These are phyloP conservation scores for Thalassiosira exigua DNA, from an alignment of 352 stramenopile species.

Conservation along the genomic window DNA sequence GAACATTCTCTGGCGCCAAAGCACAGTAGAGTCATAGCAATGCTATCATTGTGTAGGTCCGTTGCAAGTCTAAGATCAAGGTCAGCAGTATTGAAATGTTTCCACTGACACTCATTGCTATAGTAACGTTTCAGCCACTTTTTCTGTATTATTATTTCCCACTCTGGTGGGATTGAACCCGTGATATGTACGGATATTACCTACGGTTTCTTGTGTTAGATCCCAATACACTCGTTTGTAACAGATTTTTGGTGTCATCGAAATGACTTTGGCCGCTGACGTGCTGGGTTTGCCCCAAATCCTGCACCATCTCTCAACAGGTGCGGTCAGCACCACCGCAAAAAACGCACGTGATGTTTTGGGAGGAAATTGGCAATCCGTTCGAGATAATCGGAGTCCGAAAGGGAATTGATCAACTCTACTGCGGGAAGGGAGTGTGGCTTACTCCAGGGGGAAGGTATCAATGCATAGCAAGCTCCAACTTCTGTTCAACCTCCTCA, in stretches of 20 bases:
- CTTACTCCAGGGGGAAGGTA: no score
- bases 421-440: no score
- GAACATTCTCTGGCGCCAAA: background rate
- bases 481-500: no score
- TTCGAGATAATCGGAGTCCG: no score
- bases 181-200: background rate
- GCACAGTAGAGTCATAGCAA: slow-evolving; percentile 6
- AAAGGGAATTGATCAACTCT: no score
- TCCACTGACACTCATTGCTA: background rate
- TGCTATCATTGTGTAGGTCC: slow-evolving; percentile 14
- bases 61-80: background rate
- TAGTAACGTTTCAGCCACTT: background rate
- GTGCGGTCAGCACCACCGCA: background rate
- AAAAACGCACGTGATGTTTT: slow-evolving; percentile 1
- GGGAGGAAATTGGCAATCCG: slow-evolving; percentile 12
- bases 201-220: background rate
- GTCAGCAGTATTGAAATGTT: slow-evolving; percentile 8
- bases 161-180: background rate
- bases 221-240: background rate
- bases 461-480: no score
- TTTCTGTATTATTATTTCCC: background rate
- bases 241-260: background rate
- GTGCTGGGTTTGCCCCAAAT: background rate
- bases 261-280: background rate
- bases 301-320: background rate